A percentile compares a stretch with the other conserved stretches of the same genome.
Evolutionary conservation across 1,284 basidiomycete species (phyloP).

Genomic region (Retiboletus flavoniger): DNA sequence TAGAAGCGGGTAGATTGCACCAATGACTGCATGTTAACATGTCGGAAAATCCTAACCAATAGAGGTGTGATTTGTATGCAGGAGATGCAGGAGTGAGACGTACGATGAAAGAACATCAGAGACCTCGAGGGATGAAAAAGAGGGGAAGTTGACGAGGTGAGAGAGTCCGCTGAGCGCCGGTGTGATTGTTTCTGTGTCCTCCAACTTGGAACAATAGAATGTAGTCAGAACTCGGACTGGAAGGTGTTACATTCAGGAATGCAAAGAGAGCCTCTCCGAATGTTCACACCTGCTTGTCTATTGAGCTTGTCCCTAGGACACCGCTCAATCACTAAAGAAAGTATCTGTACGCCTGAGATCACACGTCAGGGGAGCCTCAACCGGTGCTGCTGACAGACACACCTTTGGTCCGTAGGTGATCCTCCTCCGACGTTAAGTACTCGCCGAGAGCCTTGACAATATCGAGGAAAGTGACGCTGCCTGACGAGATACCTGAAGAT

Average conservation of each 20-base stretch:
- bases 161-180: conserved; percentile 75
- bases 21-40: conserved; percentile 80
- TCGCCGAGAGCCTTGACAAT: conserved; percentile 88
- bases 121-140: conserved; percentile 73
- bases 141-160: conserved; percentile 62
- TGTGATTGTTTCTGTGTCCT: conserved; percentile 80
- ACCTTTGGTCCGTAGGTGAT: conserved; percentile 79
- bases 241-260: conserved; percentile 10
- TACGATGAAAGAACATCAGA: conserved; percentile 69
- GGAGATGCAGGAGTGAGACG: conserved; percentile 25
- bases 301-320: conserved; percentile 70
- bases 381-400: background rate
- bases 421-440: conserved; percentile 85
- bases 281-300: conserved; percentile 71
- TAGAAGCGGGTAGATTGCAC: conserved; percentile 81
- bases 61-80: background rate
- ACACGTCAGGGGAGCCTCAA: conserved; percentile 17
- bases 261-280: background rate
- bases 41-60: conserved; percentile 62
- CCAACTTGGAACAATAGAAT: conserved; percentile 87
- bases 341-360: conserved; percentile 67
- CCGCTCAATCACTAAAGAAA: conserved; percentile 62
- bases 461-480: conserved; percentile 64
- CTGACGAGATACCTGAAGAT: conserved; percentile 61
- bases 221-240: conserved; percentile 77